Evolutionary conservation across 2,329 filamentous ascomycete species (phyloP), one percentile per base, ranked within the genome.

Genomic region (Phoma sp.): DNA sequence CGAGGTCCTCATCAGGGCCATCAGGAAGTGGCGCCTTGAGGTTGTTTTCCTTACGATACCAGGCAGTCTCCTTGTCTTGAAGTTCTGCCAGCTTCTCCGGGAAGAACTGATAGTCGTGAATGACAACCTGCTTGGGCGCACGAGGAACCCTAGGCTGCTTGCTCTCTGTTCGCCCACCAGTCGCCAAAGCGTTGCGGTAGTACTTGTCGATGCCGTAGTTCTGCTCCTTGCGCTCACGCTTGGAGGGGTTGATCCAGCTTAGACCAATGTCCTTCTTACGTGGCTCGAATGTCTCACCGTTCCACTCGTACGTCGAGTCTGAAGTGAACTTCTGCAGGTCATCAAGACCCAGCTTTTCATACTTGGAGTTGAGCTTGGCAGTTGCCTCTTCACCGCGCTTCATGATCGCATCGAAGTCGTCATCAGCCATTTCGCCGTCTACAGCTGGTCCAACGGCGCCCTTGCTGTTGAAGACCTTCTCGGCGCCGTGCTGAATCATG

Each of bases 401-500:
- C 56, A 99, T 80, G 62, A 99, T 96, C 6, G 84, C 83, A 58
- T 99, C 95, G 53, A 99, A 96, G 63, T 97, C 93, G 61, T 93
- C 91, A 47, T 97, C 92, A 14, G 86, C 84, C n/a, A 93, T 78
- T 12, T 89, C 86, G 17, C 80, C 79, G 12, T 83, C 83, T 5
- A 82, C 81, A 37, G 89, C 77, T 25, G 80, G 72, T 20, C 86
- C 88, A 11, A 84, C 84, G 2, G 84, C 81, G 20, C 87, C 87
- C 71, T 91, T 90, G 37, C 82, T 84, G 62, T 89, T 84, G 78
- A 99, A 98, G 0, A 99, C 90, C 63, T 91, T 92, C 73, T 96
- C 92, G n/a, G 96, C 95, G 57, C 95, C 95, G 69, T 99, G 95
- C 74, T 99, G 95, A 69, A 99, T 99, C 95, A 99, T 99, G 59